Conservation (phyloP, 2,329 filamentous ascomycete species). For the Drechslerella coelobrocha region DNA sequence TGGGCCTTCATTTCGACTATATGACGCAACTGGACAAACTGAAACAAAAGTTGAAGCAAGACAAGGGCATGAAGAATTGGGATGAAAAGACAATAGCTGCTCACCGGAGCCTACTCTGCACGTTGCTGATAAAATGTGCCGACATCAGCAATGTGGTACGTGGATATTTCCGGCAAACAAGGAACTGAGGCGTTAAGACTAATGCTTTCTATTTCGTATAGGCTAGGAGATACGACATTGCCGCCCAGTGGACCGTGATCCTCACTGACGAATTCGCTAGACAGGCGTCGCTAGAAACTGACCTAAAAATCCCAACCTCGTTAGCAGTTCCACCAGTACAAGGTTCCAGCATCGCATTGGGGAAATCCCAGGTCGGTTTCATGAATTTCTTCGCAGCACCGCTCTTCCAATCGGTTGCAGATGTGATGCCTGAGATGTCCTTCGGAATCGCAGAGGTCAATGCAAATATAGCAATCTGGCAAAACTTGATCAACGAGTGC, state of each 20-base stretch:
- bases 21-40: slow-evolving; percentile 86
- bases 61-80: slow-evolving; percentile 74
- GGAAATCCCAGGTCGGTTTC: slow-evolving; percentile 88
- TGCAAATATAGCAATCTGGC: slow-evolving; percentile 77
- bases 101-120: slow-evolving; percentile 81
- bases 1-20: slow-evolving; percentile 96
- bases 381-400: slow-evolving; percentile 96
- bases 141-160: slow-evolving; percentile 97
- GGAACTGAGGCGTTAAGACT: slow-evolving; percentile 17
- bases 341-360: slow-evolving; percentile 76
- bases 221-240: slow-evolving; percentile 83
- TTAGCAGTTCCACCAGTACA: slow-evolving; percentile 84
- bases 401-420: slow-evolving; percentile 84
- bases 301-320: slow-evolving; percentile 85
- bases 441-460: slow-evolving; percentile 85
- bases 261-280: slow-evolving; percentile 95
- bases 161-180: slow-evolving; percentile 55
- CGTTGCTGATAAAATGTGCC: slow-evolving; percentile 93
- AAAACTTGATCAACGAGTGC: slow-evolving; percentile 67
- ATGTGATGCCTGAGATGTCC: slow-evolving; percentile 81
- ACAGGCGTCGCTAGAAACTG: slow-evolving; percentile 88
- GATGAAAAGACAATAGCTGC: slow-evolving; percentile 76
- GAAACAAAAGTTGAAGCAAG: slow-evolving; percentile 76
- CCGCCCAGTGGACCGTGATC: slow-evolving; percentile 87
- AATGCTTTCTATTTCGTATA: slow-evolving; percentile 59